Conservation (phyloP, 2,329 filamentous ascomycete species). For the Pseudopyrenochaeta lycopersici region DNA sequence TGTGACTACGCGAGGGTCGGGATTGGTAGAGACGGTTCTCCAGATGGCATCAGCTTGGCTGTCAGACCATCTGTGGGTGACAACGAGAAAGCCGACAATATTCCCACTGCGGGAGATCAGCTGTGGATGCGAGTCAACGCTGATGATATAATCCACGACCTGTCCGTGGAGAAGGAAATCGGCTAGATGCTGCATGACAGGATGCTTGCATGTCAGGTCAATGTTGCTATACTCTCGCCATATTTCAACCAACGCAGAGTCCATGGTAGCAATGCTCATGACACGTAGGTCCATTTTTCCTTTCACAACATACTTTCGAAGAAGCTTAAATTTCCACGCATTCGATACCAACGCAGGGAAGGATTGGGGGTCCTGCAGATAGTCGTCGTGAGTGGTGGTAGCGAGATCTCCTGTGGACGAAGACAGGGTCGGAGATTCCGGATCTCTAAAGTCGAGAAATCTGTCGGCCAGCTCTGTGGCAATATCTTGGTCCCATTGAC, state of each 20-base stretch:
- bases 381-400: conserved; percentile 13
- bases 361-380: conserved; percentile 40
- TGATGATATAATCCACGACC: conserved; percentile 86
- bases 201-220: conserved; percentile 48
- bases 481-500: conserved; percentile 34
- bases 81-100: conserved; percentile 85
- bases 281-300: conserved; percentile 92
- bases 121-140: conserved; percentile 90
- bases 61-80: conserved; percentile 76
- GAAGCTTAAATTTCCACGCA: conserved; percentile 74
- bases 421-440: conserved; percentile 31
- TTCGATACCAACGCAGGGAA: conserved; percentile 63
- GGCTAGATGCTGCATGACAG: conserved; percentile 73
- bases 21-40: conserved; percentile 81
- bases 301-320: conserved; percentile 78
- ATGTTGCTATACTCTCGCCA: conserved; percentile 62
- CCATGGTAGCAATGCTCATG: conserved; percentile 78
- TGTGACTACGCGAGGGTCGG: conserved; percentile 84
- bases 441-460: conserved; percentile 32
- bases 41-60: conserved; percentile 82
- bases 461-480: conserved; percentile 35
- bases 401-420: conserved; percentile 10
- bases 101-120: conserved; percentile 83
- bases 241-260: conserved; percentile 71
- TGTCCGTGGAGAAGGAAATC: conserved; percentile 73